Evolutionary conservation across 805 yeast genomes (phyloP), one percentile per base, ranked within the genome.

Genomic region (Barnettozyma californica): DNA sequence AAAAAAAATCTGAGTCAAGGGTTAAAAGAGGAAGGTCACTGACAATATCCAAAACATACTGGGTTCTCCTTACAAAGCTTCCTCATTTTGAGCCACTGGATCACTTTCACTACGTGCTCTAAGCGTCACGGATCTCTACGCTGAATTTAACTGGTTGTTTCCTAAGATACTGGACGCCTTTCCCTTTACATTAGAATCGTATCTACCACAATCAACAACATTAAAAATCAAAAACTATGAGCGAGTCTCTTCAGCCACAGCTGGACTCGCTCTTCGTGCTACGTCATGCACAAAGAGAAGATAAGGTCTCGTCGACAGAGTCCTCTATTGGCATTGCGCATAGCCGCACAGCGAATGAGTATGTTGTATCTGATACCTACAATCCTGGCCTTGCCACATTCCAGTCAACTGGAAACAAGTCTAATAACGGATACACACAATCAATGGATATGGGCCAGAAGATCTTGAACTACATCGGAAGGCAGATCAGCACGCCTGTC

Each of bases 301-400:
- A 61, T 36, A 61, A 61, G 47, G 54, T 61, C 20, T 54, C 64
- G 1, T 40, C 59, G 20, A 61, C 64, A 8, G 56, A 52, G 14
- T 59, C 63, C 0, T 57, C 63, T 20, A 58, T 61, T 33, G 60
- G 54, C 27, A 55, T 61, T 19, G 56, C 36, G 23, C 45, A 45
- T 33, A 27, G 16, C 16, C 33, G 26, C 19, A 34, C 40, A 7
- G 46, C 41, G 9, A 47, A 43, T 31, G 50, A 44, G 21, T 53
- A 43, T 18, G 45, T 45, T 8, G 31, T 53, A 3, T 46, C 52
- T 19, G 63, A 61, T 41, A 38, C 61, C 1, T 61, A 55, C 45
- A 61, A 61, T 37, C 63, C 64, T 1, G 53, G 57, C 1, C 41
- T 61, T 20, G 64, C 65, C 16, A 59, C 63, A 1, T 60, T 60